phyloP scores from a whole-genome alignment of 2,329 filamentous ascomycete species.

The Cladophialophora bantiana region DNA sequence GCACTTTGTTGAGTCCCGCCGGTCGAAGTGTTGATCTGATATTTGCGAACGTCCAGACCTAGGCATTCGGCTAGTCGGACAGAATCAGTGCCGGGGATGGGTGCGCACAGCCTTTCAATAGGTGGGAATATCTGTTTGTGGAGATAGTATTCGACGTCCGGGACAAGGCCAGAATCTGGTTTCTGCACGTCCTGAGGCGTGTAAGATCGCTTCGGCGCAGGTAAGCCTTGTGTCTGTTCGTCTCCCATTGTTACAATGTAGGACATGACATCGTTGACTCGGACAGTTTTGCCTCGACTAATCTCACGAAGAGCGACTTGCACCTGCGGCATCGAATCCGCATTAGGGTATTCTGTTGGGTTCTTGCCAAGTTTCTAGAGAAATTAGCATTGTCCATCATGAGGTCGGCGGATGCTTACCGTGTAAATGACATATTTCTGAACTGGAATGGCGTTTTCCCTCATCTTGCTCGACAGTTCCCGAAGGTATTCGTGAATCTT shows the following conservation, averaged over 20 bases:
- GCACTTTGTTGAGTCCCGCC: conserved; percentile 62
- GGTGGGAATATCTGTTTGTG: conserved; percentile 98
- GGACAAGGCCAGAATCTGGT: conserved; percentile 73
- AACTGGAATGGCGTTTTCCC: conserved; percentile 73
- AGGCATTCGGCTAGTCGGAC: conserved; percentile 90
- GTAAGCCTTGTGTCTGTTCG: conserved; percentile 66
- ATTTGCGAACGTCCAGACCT: conserved; percentile 87
- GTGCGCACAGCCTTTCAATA: conserved; percentile 95
- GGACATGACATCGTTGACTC: conserved; percentile 93
- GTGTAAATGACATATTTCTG: conserved; percentile 98
- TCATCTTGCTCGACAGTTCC: conserved; percentile 85
- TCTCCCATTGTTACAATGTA: conserved; percentile 83
- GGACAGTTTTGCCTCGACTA: conserved; percentile 82
- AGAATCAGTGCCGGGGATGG: conserved; percentile 90
- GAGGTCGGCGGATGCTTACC: conserved; percentile 46
- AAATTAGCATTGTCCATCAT: conserved; percentile 20
- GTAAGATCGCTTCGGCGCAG: conserved; percentile 85
- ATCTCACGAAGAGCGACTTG: conserved; percentile 92
- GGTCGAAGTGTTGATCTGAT: conserved; percentile 71
- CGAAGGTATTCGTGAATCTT: conserved; percentile 93
- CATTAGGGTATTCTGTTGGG: conserved; percentile 92
- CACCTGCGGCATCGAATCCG: conserved; percentile 93
- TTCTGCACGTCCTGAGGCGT: conserved; percentile 85
- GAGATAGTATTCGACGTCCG: conserved; percentile 97
- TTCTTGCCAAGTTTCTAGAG: conserved; percentile 84